A percentile compares a stretch with the other conserved stretches of the same genome.
phyloP scores from a whole-genome alignment of 805 yeast species.

The Blastobotrys parvus region DNA sequence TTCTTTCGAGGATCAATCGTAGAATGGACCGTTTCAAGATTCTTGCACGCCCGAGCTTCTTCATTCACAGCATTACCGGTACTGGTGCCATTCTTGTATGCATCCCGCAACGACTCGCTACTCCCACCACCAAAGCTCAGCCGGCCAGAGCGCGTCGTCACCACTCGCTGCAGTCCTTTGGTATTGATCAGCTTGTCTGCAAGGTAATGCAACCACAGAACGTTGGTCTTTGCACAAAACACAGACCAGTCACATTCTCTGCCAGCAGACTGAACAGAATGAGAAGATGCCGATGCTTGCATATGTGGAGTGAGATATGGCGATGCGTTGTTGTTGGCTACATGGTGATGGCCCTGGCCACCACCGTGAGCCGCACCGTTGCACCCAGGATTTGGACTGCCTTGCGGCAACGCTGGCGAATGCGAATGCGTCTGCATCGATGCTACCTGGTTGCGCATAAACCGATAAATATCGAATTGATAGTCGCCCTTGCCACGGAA shows the following conservation, averaged over 20 bases:
- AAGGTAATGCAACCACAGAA: constrained; percentile 60
- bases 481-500: constrained; percentile 54
- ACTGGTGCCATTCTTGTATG: constrained; percentile 9
- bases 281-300: background rate
- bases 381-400: constrained; percentile 1
- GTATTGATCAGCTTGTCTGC: constrained; percentile 39
- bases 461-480: constrained; percentile 51
- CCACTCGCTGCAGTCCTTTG: constrained; percentile 27
- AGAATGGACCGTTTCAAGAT: constrained; percentile 13
- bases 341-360: background rate
- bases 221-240: constrained; percentile 42
- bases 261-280: background rate
- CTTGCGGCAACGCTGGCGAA: background rate
- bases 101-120: constrained; percentile 15
- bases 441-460: constrained; percentile 37
- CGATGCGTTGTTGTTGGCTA: background rate
- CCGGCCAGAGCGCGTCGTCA: constrained; percentile 17
- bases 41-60: constrained; percentile 18
- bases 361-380: background rate
- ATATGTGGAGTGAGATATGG: background rate
- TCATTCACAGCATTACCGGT: constrained; percentile 1
- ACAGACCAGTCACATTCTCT: constrained; percentile 36
- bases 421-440: constrained; percentile 1
- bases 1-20: constrained; percentile 22
- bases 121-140: constrained; percentile 16